A percentile compares a stretch with the other conserved stretches of the same genome.
These are phyloP conservation scores for Phytopythium ostracodes DNA, from an alignment of 352 stramenopile species.

Conservation along the genomic window DNA sequence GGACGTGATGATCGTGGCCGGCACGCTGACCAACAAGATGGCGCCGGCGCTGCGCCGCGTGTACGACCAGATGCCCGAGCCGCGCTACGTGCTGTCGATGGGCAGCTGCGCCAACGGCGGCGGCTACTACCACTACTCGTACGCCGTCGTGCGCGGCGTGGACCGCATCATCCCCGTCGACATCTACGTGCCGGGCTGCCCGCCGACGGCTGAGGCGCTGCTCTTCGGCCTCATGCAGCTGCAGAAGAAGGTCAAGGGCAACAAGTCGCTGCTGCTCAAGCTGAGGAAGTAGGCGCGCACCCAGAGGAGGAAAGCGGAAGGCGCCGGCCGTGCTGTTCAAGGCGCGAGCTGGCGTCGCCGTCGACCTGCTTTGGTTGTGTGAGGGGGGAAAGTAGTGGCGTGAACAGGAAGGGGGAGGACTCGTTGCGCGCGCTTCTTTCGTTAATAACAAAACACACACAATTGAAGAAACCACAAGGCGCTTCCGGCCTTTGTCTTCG, in stretches of 20 bases:
- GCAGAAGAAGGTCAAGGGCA: conserved; percentile 99
- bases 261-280: conserved; percentile 95
- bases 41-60: conserved; percentile 94
- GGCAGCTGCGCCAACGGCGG: conserved; percentile 97
- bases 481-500: too few relatives aligned
- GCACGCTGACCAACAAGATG: conserved; percentile 99
- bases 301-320: background rate
- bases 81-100: conserved; percentile 98
- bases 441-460: conserved; percentile 3
- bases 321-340: background rate
- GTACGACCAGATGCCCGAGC: conserved; percentile 99
- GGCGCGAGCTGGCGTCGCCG: background rate
- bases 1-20: conserved; percentile 99
- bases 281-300: conserved; percentile 91
- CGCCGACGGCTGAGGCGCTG: conserved; percentile 97
- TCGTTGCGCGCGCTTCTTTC: background rate
- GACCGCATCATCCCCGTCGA: conserved; percentile 98
- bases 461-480: background rate
- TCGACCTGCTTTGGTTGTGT: background rate
- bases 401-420: background rate
- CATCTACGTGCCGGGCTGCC: conserved; percentile 99
- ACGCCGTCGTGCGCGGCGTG: conserved; percentile 96
- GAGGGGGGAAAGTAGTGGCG: background rate
- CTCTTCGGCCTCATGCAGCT: conserved; percentile 98
- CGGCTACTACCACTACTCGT: conserved; percentile 95